These are phyloP conservation scores for Solanum chmielewskii DNA, from an alignment of 257 asterid species.

Conservation along the genomic window DNA sequence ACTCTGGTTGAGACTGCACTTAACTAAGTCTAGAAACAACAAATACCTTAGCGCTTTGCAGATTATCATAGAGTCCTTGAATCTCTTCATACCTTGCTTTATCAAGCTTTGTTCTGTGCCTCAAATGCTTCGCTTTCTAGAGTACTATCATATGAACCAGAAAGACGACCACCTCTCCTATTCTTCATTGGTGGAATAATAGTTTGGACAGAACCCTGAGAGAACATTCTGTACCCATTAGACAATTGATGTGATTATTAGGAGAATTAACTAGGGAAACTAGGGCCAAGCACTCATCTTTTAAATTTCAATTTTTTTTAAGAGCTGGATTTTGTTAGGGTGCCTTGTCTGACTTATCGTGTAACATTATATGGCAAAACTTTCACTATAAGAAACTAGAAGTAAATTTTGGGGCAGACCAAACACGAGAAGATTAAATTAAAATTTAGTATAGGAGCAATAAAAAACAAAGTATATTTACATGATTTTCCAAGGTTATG, in stretches of 20 bases:
- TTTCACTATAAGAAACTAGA: background rate
- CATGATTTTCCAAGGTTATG: background rate
- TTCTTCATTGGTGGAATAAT: slow-evolving; percentile 67
- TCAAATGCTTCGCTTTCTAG: slow-evolving; percentile 46
- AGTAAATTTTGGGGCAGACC: background rate
- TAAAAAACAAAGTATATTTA: background rate
- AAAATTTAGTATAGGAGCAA: background rate
- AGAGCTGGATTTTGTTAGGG: background rate
- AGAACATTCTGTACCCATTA: slow-evolving; percentile 23
- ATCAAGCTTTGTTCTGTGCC: slow-evolving; percentile 31
- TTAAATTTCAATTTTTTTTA: background rate
- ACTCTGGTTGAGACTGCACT: background rate
- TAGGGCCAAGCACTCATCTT: background rate
- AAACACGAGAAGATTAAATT: background rate
- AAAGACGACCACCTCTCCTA: slow-evolving; percentile 56
- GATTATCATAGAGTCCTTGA: slow-evolving; percentile 21
- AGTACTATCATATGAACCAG: slow-evolving; percentile 62
- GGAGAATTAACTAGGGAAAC: background rate
- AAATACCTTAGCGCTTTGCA: slow-evolving; percentile 44
- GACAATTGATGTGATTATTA: background rate
- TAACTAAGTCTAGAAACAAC: background rate
- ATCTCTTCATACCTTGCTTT: slow-evolving; percentile 43
- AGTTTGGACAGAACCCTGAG: slow-evolving; percentile 72
- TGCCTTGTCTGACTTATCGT: background rate
- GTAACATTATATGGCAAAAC: background rate